Base-by-base conservation (phyloP, 495 filamentous ascomycete species). In the Pseudoneurospora amorphoporcata region DNA sequence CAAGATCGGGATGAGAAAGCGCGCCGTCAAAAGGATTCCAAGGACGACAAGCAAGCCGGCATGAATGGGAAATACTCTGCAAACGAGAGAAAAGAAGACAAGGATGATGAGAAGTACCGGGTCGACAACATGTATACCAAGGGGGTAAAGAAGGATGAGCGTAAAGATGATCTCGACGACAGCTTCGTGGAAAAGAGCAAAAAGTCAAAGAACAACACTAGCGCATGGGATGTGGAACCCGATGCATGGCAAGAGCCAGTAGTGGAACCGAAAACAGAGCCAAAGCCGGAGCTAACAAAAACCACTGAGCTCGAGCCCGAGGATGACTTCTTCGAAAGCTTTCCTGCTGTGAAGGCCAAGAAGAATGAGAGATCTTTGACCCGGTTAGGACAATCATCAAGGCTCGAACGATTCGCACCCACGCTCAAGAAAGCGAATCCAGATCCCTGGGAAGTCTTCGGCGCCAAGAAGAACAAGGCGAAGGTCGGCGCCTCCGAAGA, bases 161-260 rank as follows among this genome's bases (percentile, higher is more conserved):
- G 72, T 19, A 80, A 76, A 37, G 78, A 77, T 19, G 77, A 82
- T 41, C 72, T 37, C 17, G 76, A 79, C 29, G 79, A 77, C 69
- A 79, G 81, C 32, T 81, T 85, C 45, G 72, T 72, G 37, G 47
- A 29, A 19, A 81, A 77, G 39, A 75, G 79, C 41, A 82, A 83
- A 73, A 83, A 83, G 69, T 82, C 83, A 73, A 83, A 82, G 72
- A 82, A 81, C 68, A 75, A 65, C 3, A 77, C 78, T 65, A 65
- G 53, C 29, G 53, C 53, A 47, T 80, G 75, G 75, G 78, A 81
- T 10, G 12, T 68, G 16, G 77, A 78, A 61, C 68, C 75, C 14
- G 77, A 80, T 39, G 76, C 80, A 53, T 75, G 80, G 68, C 76
- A 79, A 39, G 78, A 77, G 37, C 39, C 73, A 42, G 75, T 58